Evolutionary conservation across 495 filamentous ascomycete genomes (phyloP).

Genomic region (Penicillium diatomitis): DNA sequence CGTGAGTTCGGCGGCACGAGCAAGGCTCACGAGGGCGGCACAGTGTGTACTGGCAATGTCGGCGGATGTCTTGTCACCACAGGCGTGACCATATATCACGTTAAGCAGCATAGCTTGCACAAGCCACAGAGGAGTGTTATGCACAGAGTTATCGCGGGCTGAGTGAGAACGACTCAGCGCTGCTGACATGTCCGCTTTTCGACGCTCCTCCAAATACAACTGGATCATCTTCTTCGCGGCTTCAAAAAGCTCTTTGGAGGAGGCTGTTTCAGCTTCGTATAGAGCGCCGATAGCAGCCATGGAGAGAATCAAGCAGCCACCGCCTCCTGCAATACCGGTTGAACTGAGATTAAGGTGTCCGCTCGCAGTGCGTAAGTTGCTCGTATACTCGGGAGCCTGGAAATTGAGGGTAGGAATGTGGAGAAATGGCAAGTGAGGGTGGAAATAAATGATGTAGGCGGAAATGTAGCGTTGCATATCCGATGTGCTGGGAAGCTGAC

Average conservation of each 20-base stretch:
- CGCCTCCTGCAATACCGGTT: conserved; percentile 63
- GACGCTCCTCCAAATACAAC: conserved; percentile 83
- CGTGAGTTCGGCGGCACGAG: conserved; percentile 71
- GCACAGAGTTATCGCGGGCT: conserved; percentile 55
- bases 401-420: conserved; percentile 91
- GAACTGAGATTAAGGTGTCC: conserved; percentile 49
- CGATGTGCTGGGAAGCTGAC: conserved; percentile 71
- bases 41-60: conserved; percentile 91
- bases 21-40: conserved; percentile 81
- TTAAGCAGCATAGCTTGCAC: conserved; percentile 98
- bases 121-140: conserved; percentile 86
- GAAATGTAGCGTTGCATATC: conserved; percentile 89
- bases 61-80: conserved; percentile 79
- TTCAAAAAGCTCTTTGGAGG: conserved; percentile 83
- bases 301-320: conserved; percentile 83
- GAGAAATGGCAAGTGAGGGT: conserved; percentile 88
- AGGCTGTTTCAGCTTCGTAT: conserved; percentile 76
- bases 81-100: conserved; percentile 93
- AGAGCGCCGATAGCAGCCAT: conserved; percentile 94
- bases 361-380: conserved; percentile 43
- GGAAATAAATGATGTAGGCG: conserved; percentile 89
- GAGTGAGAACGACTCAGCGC: conserved; percentile 56
- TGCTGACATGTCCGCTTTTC: conserved; percentile 79
- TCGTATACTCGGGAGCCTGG: conserved; percentile 62
- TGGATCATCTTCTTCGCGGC: conserved; percentile 93